Conservation (phyloP, 331 rosid genomes). For the Pyrus hybrid region DNA sequence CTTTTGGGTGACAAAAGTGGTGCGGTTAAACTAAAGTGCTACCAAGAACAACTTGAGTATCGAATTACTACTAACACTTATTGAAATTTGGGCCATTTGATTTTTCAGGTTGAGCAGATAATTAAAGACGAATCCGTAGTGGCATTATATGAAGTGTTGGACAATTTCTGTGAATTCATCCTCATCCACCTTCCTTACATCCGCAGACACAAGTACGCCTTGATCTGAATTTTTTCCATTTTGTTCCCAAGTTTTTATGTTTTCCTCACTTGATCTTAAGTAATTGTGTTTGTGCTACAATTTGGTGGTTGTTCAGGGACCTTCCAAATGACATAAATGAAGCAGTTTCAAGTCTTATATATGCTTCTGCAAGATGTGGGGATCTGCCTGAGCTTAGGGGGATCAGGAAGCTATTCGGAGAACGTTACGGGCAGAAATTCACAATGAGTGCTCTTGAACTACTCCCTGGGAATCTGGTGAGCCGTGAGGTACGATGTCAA, state of each 20-base stretch:
- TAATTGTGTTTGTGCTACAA: not conserved
- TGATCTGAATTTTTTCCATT: not conserved
- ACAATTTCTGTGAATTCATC: slow-evolving; percentile 52
- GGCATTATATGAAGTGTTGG: slow-evolving; percentile 48
- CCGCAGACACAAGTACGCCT: slow-evolving; percentile 51
- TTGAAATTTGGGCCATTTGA: not conserved
- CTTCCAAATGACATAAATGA: slow-evolving; percentile 76
- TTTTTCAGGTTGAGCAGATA: slow-evolving; percentile 56
- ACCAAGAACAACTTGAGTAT: not conserved
- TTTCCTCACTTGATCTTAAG: not conserved
- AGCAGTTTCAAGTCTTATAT: slow-evolving; percentile 82
- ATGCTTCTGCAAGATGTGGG: slow-evolving; percentile 87
- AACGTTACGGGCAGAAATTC: slow-evolving; percentile 60
- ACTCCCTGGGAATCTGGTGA: slow-evolving; percentile 66
- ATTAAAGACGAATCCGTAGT: slow-evolving; percentile 42
- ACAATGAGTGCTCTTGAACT: slow-evolving; percentile 55
- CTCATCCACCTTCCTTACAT: slow-evolving; percentile 48
- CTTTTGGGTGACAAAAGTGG: not conserved
- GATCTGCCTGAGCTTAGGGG: slow-evolving; percentile 74
- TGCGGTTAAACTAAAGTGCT: not conserved
- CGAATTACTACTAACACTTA: not conserved
- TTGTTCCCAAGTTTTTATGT: not conserved
- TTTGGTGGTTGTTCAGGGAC: slow-evolving; percentile 36
- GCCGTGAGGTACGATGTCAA: slow-evolving; percentile 40
- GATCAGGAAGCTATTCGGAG: slow-evolving; percentile 57